A percentile compares a stretch with the other conserved stretches of the same genome.
Evolutionary conservation across 73 alveolate genomes (phyloP).

Genomic region (Paramecium octaurelia): DNA sequence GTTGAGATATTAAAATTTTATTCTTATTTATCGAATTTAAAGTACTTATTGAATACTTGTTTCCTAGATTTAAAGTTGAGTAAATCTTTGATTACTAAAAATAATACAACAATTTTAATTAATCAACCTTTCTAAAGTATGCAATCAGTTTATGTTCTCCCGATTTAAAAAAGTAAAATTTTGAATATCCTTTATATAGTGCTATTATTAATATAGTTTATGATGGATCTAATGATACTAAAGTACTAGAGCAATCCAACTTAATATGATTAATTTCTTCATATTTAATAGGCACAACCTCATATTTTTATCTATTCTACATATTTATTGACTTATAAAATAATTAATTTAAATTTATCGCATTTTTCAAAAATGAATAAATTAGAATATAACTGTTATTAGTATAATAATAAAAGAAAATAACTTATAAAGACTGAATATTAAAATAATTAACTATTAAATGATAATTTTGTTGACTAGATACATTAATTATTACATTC

Average conservation of each 20-base stretch:
- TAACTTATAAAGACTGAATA: too few species aligned
- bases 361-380: too few species aligned
- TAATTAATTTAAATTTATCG: too few species aligned
- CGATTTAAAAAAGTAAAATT: not conserved
- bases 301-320: too few species aligned
- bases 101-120: not conserved
- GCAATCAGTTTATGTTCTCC: not conserved
- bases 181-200: not conserved
- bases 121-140: not conserved
- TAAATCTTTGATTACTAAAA: not conserved
- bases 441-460: too few species aligned
- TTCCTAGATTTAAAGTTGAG: not conserved
- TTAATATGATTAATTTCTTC: not conserved
- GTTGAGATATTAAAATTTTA: not conserved
- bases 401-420: too few species aligned
- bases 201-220: not conserved
- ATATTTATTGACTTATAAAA: too few species aligned
- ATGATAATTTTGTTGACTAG: too few species aligned
- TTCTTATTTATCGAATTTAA: not conserved
- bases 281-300: not conserved
- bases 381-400: too few species aligned
- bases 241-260: not conserved
- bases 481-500: too few species aligned
- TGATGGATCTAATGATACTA: not conserved
- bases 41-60: not conserved